Percentiles rank a stretch among this genome's conserved stretches.
Conservation (phyloP, 2,329 filamentous ascomycete species). For the Verticillium longisporum region DNA sequence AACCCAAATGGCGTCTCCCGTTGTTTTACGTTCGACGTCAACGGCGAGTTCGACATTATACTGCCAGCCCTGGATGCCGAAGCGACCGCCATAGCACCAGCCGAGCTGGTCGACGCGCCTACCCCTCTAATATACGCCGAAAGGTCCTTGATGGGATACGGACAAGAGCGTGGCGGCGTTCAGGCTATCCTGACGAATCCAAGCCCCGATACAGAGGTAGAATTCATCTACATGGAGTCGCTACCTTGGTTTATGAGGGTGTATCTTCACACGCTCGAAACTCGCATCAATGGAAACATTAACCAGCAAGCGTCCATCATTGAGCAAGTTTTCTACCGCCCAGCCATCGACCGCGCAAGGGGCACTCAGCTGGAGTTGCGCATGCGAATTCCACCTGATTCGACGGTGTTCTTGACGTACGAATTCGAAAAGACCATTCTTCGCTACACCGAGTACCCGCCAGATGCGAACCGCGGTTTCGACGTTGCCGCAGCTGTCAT, state of each 20-base stretch:
- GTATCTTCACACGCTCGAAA: constrained; percentile 83
- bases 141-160: constrained; percentile 86
- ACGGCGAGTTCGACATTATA: constrained; percentile 65
- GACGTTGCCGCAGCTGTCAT: constrained; percentile 91
- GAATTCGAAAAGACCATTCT: constrained; percentile 96
- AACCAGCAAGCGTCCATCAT: constrained; percentile 43
- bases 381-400: constrained; percentile 70
- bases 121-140: constrained; percentile 77
- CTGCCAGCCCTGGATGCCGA: constrained; percentile 50
- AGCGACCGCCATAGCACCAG: constrained; percentile 6
- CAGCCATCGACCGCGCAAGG: constrained; percentile 77
- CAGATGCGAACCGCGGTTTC: constrained; percentile 93
- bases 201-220: constrained; percentile 60
- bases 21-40: constrained; percentile 58
- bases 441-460: constrained; percentile 94
- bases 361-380: constrained; percentile 88
- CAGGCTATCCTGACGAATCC: constrained; percentile 87
- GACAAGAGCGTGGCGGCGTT: constrained; percentile 87
- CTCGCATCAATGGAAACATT: constrained; percentile 47
- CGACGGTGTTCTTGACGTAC: constrained; percentile 83
- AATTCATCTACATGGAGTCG: constrained; percentile 90
- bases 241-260: constrained; percentile 98
- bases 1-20: constrained; percentile 52
- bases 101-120: constrained; percentile 44
- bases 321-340: constrained; percentile 84